Evolutionary conservation across 225 moss, liverwort and hornwort genomes (phyloP), one percentile per base, ranked within the genome.

Genomic region (Straminergon stramineum): DNA sequence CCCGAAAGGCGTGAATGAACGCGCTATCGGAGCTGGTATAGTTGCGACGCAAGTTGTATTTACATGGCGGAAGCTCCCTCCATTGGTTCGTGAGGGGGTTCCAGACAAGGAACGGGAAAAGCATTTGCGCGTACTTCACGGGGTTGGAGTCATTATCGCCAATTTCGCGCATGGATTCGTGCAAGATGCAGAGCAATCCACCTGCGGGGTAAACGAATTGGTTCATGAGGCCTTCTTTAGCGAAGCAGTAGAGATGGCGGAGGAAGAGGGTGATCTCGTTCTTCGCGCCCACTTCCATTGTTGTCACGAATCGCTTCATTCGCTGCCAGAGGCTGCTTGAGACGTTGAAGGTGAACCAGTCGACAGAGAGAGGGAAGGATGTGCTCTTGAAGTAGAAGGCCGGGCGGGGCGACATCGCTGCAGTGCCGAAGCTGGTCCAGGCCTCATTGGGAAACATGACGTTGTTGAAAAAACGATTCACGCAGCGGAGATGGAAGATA

Each of bases 51-150:
- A 89, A 37, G 43, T 61, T 86, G 66, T 88, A 52, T 58, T 79
- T 86, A 13, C 90, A 86, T 0, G 83, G 86, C 24, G 88, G 88
- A 10, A 92, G 92, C 71, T 86, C 86, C 52, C 53, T 53, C 77
- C 70, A 88, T 23, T 86, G 82, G 52, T 86, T 86, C 17, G 92
- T 86, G 41, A 92, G 86, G 14, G 88, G 90, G 71, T 92, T 92
- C 90, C 90, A 92, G 4, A 90, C 88, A 1, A 92, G 70, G 85
- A 90, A 90, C 69, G 88, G 92, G 83, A 92, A 88, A 58, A 92
- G 73, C 11, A 74, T 79, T 48, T 86, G 88, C 34, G 79, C 58
- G 41, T 84, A 90, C 65, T 73, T 86, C 34, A 88, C 86, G 9
- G 92, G 90, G 39, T 90, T 92, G 16, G 73, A 70, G n/a, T 86